Base-by-base conservation (phyloP, 176 grass and related monocot genomes). In the Stipa capillata region DNA sequence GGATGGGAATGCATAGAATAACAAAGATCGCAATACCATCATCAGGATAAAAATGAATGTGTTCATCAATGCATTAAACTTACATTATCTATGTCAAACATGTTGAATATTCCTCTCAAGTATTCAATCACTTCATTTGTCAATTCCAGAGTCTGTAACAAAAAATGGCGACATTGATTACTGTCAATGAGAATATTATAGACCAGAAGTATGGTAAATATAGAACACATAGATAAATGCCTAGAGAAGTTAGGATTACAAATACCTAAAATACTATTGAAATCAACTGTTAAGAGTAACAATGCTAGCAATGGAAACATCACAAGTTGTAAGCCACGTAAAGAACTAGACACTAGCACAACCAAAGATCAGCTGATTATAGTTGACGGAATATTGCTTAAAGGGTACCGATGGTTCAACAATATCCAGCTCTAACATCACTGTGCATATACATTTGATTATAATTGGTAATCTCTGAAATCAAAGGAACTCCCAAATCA, bases 31-130 rank as follows among this genome's bases (percentile, higher is more conserved):
- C 1, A 75, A 17, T 12, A 78, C 0, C 6, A 54, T 37, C 11
- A 63, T n/a, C 4, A 37, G 34, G 20, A 72, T 64, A 16, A 65
- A 74, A 83, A 72, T 1, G 7, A 49, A 53, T 73, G 14, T 48
- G 48, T 11, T 11, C 18, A 57, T 54, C 67, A 83, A 24, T 67
- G 48, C 4, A 65, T 68, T 42, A 64, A 25, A 55, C 85, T 85
- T 94, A 98, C 96, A 78, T 90, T 94, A 73, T 95, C 92, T 45
- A 85, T 85, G 82, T 98, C 96, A 76, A 90, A 94, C 85, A 98
- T 93, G 67, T 74, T 82, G 90, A 98, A 98, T 43, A 91, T 73
- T 33, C 79, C 87, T 77, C 77, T 98, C 88, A 98, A 85, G 65
- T 91, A 98, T 41, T 95, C 90, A 51, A 91, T 27, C 6, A 85